Percentiles rank a stretch among this genome's conserved stretches.
phyloP scores from a whole-genome alignment of 2,329 filamentous ascomycete species.

The Grosmannia serpens region DNA sequence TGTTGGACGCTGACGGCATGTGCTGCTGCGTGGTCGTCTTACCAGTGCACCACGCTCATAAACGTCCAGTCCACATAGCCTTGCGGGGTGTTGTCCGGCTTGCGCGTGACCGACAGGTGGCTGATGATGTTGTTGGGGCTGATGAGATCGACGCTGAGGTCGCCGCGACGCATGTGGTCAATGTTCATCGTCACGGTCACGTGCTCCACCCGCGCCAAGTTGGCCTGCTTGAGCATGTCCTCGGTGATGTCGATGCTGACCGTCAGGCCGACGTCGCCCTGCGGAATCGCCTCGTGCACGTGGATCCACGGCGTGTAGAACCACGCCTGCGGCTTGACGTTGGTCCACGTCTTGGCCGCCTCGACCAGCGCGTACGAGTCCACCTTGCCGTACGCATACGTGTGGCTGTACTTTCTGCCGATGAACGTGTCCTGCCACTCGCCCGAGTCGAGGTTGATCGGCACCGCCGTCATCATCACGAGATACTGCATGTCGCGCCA shows the following conservation, averaged over 20 bases:
- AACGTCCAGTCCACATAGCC: conserved; percentile 97
- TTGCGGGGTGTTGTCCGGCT: conserved; percentile 48
- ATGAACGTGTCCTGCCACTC: conserved; percentile 75
- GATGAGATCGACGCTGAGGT: conserved; percentile 82
- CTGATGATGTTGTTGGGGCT: conserved; percentile 75
- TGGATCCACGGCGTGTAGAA: conserved; percentile 88
- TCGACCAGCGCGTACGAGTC: conserved; percentile 81
- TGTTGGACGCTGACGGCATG: background rate
- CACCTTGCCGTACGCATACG: conserved; percentile 90
- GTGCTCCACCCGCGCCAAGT: conserved; percentile 80
- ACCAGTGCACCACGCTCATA: conserved; percentile 97
- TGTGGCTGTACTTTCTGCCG: conserved; percentile 84
- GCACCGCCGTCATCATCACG: conserved; percentile 71
- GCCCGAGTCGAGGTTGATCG: conserved; percentile 57
- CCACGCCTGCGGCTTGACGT: conserved; percentile 94
- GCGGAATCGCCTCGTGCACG: conserved; percentile 73
- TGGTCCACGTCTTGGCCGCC: conserved; percentile 70
- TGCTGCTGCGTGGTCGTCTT: conserved; percentile 27
- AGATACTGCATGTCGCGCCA: conserved; percentile 96
- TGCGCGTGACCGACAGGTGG: conserved; percentile 67
- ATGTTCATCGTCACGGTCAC: conserved; percentile 98
- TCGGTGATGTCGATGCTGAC: conserved; percentile 73
- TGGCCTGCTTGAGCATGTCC: conserved; percentile 70
- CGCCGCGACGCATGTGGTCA: conserved; percentile 74
- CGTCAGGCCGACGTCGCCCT: conserved; percentile 69